A percentile compares a stretch with the other conserved stretches of the same genome.
Conservation (phyloP, 768 basidiomycete species). For the Russula ochroleuca region DNA sequence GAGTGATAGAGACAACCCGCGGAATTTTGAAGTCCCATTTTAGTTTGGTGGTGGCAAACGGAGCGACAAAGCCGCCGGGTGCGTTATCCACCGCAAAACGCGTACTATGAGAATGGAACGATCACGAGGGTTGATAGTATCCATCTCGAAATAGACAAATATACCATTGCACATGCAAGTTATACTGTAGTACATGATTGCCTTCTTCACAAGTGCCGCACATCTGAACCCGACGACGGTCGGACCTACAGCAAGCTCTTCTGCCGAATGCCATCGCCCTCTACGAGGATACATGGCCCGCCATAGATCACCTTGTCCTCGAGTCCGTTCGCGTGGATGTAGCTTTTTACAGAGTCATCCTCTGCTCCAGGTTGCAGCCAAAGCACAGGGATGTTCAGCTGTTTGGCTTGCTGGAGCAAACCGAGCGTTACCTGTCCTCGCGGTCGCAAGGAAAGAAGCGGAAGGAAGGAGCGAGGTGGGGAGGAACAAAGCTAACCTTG, state of each 20-base stretch:
- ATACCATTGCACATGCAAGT: not conserved
- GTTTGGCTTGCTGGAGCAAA: conserved; percentile 61
- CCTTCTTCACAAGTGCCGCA: not conserved
- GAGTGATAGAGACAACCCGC: conserved; percentile 52
- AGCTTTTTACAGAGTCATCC: conserved; percentile 57
- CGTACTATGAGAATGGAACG: conserved; percentile 8
- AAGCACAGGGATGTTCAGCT: conserved; percentile 64
- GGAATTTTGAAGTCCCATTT: conserved; percentile 59
- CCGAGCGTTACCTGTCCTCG: conserved; percentile 58
- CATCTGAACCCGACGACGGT: no score
- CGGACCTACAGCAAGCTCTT: conserved; percentile 22
- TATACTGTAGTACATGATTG: not conserved
- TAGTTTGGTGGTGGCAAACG: conserved; percentile 52
- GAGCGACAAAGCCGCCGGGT: conserved; percentile 61
- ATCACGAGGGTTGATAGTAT: not conserved
- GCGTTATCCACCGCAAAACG: conserved; percentile 48
- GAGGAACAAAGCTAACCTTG: conserved; percentile 41
- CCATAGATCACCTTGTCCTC: conserved; percentile 68
- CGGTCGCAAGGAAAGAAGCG: not conserved
- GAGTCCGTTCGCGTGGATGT: conserved; percentile 61
- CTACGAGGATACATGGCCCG: conserved; percentile 77
- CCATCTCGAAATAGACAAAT: not conserved
- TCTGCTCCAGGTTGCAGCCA: conserved; percentile 92
- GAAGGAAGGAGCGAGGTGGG: not conserved
- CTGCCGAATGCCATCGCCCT: conserved; percentile 56